Conservation (phyloP, 164 flowering plant genomes). For the Cinnamomum micranthum region DNA sequence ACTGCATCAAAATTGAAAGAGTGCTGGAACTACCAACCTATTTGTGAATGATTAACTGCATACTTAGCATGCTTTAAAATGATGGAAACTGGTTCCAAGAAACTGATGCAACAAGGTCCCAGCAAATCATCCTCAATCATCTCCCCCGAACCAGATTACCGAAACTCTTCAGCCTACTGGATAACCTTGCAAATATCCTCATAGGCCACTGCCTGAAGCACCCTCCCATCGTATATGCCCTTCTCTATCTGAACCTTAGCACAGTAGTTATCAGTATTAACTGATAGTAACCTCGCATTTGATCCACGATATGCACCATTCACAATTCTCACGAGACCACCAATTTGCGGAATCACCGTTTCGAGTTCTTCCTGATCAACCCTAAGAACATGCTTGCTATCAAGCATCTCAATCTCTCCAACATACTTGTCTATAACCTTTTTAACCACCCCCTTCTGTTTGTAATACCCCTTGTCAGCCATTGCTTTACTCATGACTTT, state of each 20-base stretch:
- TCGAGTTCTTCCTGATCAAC: constrained; percentile 91
- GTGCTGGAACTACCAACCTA: too few relatives aligned
- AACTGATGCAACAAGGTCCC: background rate
- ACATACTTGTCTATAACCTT: constrained; percentile 80
- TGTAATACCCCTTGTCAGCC: constrained; percentile 74
- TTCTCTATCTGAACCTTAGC: constrained; percentile 87
- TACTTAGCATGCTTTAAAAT: background rate
- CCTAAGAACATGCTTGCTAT: constrained; percentile 68
- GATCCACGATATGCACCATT: constrained; percentile 96
- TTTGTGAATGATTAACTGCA: too few relatives aligned
- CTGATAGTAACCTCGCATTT: constrained; percentile 56
- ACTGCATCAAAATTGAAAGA: too few relatives aligned
- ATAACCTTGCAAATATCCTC: constrained; percentile 78
- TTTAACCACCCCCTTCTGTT: constrained; percentile 72
- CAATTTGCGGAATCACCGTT: constrained; percentile 89
- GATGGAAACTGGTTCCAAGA: background rate
- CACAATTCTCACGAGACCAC: constrained; percentile 69
- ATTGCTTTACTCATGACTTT: constrained; percentile 84
- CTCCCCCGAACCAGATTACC: background rate
- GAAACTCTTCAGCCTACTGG: background rate
- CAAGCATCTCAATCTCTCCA: constrained; percentile 84
- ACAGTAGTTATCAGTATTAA: constrained; percentile 59
- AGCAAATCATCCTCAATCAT: background rate
- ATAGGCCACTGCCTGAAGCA: constrained; percentile 69
- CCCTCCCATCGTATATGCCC: constrained; percentile 79